These are phyloP conservation scores for Chamaenerion angustifolium DNA, from an alignment of 345 rosid genomes.

Conservation along the genomic window DNA sequence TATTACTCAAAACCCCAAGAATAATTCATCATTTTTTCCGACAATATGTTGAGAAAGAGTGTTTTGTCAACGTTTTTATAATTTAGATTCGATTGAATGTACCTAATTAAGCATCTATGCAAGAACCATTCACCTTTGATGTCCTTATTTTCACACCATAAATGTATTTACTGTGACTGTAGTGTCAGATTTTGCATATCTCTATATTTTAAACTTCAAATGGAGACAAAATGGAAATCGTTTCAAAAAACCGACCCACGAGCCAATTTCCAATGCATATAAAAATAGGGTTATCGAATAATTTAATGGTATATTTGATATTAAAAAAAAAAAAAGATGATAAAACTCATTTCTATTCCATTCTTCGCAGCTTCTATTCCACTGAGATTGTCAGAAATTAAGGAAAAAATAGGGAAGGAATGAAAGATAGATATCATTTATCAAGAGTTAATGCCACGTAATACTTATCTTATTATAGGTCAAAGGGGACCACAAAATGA, in stretches of 20 bases:
- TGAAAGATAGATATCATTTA: neutral
- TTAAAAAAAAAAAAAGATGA: slow-evolving; percentile 27
- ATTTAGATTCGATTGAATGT: neutral
- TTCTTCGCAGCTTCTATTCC: slow-evolving; percentile 90
- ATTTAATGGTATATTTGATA: slow-evolving; percentile 6
- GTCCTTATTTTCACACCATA: too few relatives aligned
- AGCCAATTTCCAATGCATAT: slow-evolving; percentile 7
- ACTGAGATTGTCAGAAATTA: slow-evolving; percentile 52
- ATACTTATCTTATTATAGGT: too few relatives aligned
- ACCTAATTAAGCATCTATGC: too few relatives aligned
- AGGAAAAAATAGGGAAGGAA: neutral
- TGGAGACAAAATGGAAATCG: neutral
- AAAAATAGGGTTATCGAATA: neutral
- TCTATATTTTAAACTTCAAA: slow-evolving; percentile 15
- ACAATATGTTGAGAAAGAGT: too few relatives aligned
- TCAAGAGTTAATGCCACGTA: neutral
- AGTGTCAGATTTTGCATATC: neutral
- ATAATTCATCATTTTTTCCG: too few relatives aligned
- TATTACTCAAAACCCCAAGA: too few relatives aligned
- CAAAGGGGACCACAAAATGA: too few relatives aligned
- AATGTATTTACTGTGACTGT: too few relatives aligned
- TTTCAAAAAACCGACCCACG: slow-evolving; percentile 1
- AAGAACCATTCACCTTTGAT: too few relatives aligned
- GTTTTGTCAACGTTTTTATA: too few relatives aligned
- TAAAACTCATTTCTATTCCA: slow-evolving; percentile 79